Base-by-base conservation (phyloP, 768 basidiomycete species). In the Symmetrospora coprosmae region DNA sequence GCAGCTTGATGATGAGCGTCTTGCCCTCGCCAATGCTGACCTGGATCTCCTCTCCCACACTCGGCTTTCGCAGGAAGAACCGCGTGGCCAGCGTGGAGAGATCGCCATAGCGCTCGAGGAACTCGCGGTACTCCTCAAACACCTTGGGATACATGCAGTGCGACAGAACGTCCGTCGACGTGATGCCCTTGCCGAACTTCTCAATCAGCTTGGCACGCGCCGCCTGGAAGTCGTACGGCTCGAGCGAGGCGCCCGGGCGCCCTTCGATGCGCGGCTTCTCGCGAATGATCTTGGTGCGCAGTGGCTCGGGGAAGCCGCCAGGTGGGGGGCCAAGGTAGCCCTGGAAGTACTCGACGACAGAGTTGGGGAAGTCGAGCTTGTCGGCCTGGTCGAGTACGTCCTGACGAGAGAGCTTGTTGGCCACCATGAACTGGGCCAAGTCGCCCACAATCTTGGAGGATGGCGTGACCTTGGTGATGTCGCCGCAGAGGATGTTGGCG, bases 381-480 rank as follows among this genome's bases (percentile, higher is more conserved):
- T 86, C 85, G 40, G 92, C 94, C 50, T 84, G 82, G 8, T 82
- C 79, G 59, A 91, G 71, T 30, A 99, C 90, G 60, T 96, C 84
- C 66, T 83, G 75, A 74, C 89, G 88, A 53, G 82, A 79, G 61
- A 97, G 77, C 64, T 82, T 81, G 78, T 97, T 97, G 66, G 87
- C 85, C 86, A 94, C 56, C 46, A 69, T 53, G 65, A 64, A 69
- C 74, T 99, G 94, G 17, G 94, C 94, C 74, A 99, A 94, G 76
- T 99, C 94, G 25, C 94, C 94, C 48, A 96, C 91, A 47, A 92
- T 88, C 77, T 97, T 99, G 40, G 94, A 97, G 13, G 94, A 94
- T 30, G 94, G 94, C 25, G 94, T 99, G 67, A 97, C 92, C 79
- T 99, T 99, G 78, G 97, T 84, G 72, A 99, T 85, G 67, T 96